phyloP scores from a whole-genome alignment of 306 rosid species.

The Dryas drummondii region DNA sequence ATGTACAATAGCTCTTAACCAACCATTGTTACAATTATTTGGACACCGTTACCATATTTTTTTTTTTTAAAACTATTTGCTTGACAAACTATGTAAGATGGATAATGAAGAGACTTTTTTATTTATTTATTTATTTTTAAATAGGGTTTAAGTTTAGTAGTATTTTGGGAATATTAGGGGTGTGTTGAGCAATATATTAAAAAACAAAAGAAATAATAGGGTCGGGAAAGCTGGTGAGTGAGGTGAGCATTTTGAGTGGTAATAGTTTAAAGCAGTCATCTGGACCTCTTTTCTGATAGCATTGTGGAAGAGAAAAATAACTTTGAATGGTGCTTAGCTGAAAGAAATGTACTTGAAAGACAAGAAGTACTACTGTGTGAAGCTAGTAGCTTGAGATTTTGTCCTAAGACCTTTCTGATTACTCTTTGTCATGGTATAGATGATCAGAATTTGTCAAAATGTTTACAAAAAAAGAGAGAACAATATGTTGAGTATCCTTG shows the following conservation, averaged over 20 bases:
- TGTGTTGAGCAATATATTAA: not conserved
- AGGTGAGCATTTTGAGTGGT: slow-evolving; percentile 1
- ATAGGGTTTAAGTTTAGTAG: not conserved
- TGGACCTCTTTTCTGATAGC: not conserved
- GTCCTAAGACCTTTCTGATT: not conserved
- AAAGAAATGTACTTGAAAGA: not conserved
- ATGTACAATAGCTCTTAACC: not conserved
- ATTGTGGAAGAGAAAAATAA: not conserved
- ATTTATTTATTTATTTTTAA: not conserved
- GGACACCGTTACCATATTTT: not conserved
- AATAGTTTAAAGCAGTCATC: not conserved
- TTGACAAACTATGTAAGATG: not conserved
- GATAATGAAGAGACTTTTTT: not conserved
- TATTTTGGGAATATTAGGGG: not conserved
- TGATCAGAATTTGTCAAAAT: too few species aligned
- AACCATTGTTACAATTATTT: not conserved
- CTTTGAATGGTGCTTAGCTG: not conserved
- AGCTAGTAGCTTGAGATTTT: not conserved
- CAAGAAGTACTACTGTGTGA: not conserved
- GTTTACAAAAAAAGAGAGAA: not conserved
- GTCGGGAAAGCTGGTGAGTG: not conserved
- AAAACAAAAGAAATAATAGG: not conserved
- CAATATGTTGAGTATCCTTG: not conserved
- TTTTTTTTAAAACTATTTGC: not conserved
- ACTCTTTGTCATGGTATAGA: not conserved